A percentile compares a stretch with the other conserved stretches of the same genome.
Conservation (phyloP, 805 yeast species). For the Yarrowia hollandica region DNA sequence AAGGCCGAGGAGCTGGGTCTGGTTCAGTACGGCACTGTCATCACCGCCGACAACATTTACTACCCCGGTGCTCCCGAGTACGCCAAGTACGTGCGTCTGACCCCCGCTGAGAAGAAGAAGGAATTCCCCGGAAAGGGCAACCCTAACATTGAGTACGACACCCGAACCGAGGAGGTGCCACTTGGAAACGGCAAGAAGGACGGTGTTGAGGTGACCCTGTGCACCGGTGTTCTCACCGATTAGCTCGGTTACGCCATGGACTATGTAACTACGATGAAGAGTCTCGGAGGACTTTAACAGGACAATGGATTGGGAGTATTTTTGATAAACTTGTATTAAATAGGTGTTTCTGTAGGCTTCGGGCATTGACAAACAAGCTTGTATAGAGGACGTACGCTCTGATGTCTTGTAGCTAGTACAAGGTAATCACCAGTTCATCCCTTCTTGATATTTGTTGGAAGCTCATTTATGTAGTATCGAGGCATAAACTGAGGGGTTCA, state of each 20-base stretch:
- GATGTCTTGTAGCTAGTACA: too few relatives aligned
- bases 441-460: too few relatives aligned
- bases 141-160: constrained; percentile 27
- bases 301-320: too few relatives aligned
- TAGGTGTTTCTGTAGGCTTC: too few relatives aligned
- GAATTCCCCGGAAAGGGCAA: constrained; percentile 22
- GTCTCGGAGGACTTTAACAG: background rate
- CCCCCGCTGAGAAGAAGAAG: constrained; percentile 9
- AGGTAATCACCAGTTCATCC: too few relatives aligned
- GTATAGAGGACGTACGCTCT: too few relatives aligned
- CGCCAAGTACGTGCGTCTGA: constrained; percentile 25
- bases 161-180: constrained; percentile 19
- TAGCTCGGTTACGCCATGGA: constrained; percentile 29
- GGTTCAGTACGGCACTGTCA: constrained; percentile 28
- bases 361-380: too few relatives aligned
- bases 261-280: background rate
- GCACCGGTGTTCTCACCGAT: constrained; percentile 8
- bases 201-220: constrained; percentile 25
- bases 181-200: constrained; percentile 5
- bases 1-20: constrained; percentile 30
- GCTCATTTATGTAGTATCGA: too few relatives aligned
- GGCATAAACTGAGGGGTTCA: too few relatives aligned
- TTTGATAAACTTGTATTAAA: too few relatives aligned
- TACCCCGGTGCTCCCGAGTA: constrained; percentile 27
- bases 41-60: constrained; percentile 29